Evolutionary conservation across 2,329 filamentous ascomycete genomes (phyloP).

Genomic region (Trichoderma asperellum): DNA sequence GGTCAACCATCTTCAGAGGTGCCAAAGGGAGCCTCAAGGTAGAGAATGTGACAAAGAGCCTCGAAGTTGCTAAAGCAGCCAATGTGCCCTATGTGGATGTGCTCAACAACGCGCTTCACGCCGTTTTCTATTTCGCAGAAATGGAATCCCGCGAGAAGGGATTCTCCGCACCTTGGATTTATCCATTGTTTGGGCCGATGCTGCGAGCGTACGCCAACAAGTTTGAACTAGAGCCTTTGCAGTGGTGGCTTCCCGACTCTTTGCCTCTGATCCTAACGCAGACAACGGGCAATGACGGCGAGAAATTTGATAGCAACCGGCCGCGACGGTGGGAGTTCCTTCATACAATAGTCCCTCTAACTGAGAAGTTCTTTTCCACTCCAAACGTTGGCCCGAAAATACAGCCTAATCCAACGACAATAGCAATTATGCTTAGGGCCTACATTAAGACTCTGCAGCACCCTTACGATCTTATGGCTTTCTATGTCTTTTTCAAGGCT

Average conservation of each 20-base stretch:
- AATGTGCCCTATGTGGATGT: slow-evolving; percentile 45
- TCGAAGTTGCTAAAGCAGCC: slow-evolving; percentile 53
- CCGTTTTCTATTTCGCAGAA: slow-evolving; percentile 51
- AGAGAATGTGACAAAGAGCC: slow-evolving; percentile 50
- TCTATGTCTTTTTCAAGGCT: slow-evolving; percentile 53
- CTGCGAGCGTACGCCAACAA: slow-evolving; percentile 53
- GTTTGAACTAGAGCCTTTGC: slow-evolving; percentile 52
- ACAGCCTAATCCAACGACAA: slow-evolving; percentile 45
- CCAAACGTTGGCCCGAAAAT: slow-evolving; percentile 34
- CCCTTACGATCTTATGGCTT: slow-evolving; percentile 48
- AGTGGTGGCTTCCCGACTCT: slow-evolving; percentile 45
- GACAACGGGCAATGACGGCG: slow-evolving; percentile 32
- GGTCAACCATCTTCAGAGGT: slow-evolving; percentile 70
- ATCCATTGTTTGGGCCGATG: slow-evolving; percentile 53
- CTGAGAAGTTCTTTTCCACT: slow-evolving; percentile 39
- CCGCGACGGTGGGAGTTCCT: slow-evolving; percentile 39
- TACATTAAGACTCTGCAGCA: slow-evolving; percentile 49
- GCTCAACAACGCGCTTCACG: slow-evolving; percentile 51
- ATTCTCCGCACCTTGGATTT: slow-evolving; percentile 38
- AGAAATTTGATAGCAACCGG: slow-evolving; percentile 33
- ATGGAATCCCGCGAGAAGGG: slow-evolving; percentile 44
- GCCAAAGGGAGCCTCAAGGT: slow-evolving; percentile 64
- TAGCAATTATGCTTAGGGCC: slow-evolving; percentile 53
- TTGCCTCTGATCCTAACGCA: slow-evolving; percentile 40
- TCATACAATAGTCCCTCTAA: slow-evolving; percentile 41